Evolutionary conservation across 192 early-diverging fungal species (phyloP), one percentile per base, ranked within the genome.

Genomic region (Rhizophlyctis rosea): DNA sequence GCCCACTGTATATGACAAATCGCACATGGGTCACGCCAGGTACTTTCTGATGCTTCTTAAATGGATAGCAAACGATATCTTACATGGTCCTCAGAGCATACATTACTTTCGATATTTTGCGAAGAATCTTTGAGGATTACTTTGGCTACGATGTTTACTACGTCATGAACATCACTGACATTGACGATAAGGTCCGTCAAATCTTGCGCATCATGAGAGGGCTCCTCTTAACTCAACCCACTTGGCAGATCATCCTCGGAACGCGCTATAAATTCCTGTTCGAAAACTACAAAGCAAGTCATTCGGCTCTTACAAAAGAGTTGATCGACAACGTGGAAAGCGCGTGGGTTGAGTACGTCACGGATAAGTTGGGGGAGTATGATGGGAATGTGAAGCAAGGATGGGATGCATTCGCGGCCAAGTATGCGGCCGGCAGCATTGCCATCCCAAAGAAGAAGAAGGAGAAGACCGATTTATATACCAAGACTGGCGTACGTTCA

Each of bases 81-180:
- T 11, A 3, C 14, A 33, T 48, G 34, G 49, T 56, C 35, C 9
- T 14, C 24, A 91, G 91, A 74, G 89, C 84, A 70, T 99, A 98
- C 70, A 82, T 98, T 47, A 81, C 92, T 4, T 86, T 91, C 62
- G 97, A 99, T 76, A 94, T 96, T 57, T 77, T 97, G 47, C 88
- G 95, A 29, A 86, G 95, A 49, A 88, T 99, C 51, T 73, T 99
- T 71, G 87, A 91, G 65, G 94, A 98, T 62, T 98, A 96, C 74
- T 92, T 99, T 68, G 83, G 83, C 54, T 99, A 96, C 74, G 88
- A 99, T 56, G 88, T 99, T 47, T 76, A 85, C 39, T 88, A 91
- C 73, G 93, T 99, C 25, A 93, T 96, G 84, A 99, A 99, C 71
- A 88, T 99, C 49, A 99, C 96, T 30, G 96, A 99, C 67, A 92